phyloP scores from a whole-genome alignment of 768 basidiomycete genomes.

The Antrodiella citrinella region DNA sequence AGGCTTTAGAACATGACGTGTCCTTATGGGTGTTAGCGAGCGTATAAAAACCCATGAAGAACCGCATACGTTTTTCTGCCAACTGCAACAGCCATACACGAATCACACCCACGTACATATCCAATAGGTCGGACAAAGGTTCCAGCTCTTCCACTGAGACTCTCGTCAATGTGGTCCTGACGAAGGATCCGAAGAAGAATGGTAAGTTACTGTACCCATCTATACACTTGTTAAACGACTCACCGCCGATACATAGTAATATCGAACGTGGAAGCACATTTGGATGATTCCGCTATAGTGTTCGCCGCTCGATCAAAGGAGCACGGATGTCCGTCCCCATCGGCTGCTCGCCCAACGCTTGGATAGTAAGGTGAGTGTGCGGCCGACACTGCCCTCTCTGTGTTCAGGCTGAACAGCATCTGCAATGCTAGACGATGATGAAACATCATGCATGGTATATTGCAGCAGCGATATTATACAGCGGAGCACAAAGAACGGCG shows the following conservation, averaged over 20 bases:
- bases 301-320: slow-evolving; percentile 3
- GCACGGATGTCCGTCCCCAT: slow-evolving; percentile 3
- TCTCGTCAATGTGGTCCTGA: background rate
- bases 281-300: background rate
- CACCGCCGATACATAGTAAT: too few species aligned
- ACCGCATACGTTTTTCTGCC: too few species aligned
- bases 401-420: background rate
- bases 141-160: background rate
- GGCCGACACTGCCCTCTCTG: background rate
- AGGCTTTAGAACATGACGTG: too few species aligned
- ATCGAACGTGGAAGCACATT: background rate
- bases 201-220: background rate
- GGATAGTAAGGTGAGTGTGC: background rate
- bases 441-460: background rate
- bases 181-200: background rate
- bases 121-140: background rate
- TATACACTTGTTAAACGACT: too few species aligned
- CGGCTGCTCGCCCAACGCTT: slow-evolving; percentile 4
- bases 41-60: too few species aligned
- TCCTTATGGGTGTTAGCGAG: too few species aligned
- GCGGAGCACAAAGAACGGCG: background rate
- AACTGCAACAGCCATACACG: too few species aligned
- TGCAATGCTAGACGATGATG: background rate
- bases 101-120: too few species aligned
- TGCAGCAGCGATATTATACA: background rate